Conservation (phyloP, 2,329 filamentous ascomycete species). For the Ramichloridium luteum region DNA sequence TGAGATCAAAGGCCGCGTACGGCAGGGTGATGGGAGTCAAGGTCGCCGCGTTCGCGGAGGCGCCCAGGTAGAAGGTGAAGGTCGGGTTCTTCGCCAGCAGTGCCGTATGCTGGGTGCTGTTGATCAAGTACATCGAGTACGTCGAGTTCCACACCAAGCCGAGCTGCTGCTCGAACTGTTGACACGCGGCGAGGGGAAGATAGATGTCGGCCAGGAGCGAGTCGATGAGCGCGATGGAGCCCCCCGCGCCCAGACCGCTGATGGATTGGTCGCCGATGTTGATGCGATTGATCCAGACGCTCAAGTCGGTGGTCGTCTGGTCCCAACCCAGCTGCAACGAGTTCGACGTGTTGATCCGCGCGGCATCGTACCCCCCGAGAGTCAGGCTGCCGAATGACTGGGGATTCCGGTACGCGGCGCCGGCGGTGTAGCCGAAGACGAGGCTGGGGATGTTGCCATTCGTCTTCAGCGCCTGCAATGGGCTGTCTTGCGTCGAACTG, state of each 20-base stretch:
- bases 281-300: not conserved
- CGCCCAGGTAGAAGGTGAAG: slow-evolving; percentile 2
- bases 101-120: slow-evolving; percentile 2
- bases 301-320: not conserved
- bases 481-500: slow-evolving; percentile 21
- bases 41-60: not conserved
- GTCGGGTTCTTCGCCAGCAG: slow-evolving; percentile 1
- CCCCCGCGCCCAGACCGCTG: not conserved
- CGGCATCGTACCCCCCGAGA: slow-evolving; percentile 57
- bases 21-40: slow-evolving; percentile 4
- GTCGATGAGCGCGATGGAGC: slow-evolving; percentile 3
- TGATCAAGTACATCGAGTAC: slow-evolving; percentile 3
- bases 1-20: slow-evolving; percentile 4
- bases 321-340: not conserved
- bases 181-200: slow-evolving; percentile 2
- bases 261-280: slow-evolving; percentile 1
- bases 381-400: slow-evolving; percentile 41
- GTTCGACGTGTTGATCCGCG: not conserved
- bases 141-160: slow-evolving; percentile 2
- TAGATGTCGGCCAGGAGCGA: slow-evolving; percentile 4
- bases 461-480: slow-evolving; percentile 35
- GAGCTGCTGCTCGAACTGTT: slow-evolving; percentile 2
- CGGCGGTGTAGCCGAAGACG: slow-evolving; percentile 62
- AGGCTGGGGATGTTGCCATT: slow-evolving; percentile 54
- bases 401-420: slow-evolving; percentile 47